A percentile compares a stretch with the other conserved stretches of the same genome.
These are phyloP conservation scores for Cruciata laevipes DNA, from an alignment of 257 asterid genomes.

Conservation along the genomic window DNA sequence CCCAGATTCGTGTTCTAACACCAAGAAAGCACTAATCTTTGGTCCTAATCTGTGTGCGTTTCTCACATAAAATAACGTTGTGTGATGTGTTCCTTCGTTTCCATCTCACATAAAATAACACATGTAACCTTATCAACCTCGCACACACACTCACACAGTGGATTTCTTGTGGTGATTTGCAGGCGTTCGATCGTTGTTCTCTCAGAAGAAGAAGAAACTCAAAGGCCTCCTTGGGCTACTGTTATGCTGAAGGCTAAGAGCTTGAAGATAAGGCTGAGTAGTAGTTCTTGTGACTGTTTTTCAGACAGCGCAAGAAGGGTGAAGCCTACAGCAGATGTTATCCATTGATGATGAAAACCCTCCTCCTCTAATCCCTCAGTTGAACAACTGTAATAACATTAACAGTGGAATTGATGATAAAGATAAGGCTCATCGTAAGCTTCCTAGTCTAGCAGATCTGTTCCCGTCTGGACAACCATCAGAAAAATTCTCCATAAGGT, in stretches of 20 bases:
- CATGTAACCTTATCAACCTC: conserved; percentile 13
- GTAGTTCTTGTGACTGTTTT: conserved; percentile 80
- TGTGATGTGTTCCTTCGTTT: conserved; percentile 27
- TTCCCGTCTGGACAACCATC: conserved; percentile 45
- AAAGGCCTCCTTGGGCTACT: conserved; percentile 41
- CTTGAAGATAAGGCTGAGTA: conserved; percentile 27
- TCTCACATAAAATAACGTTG: conserved; percentile 85
- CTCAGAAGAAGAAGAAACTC: conserved; percentile 15
- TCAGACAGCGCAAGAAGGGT: conserved; percentile 66
- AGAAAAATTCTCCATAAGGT: conserved; percentile 91
- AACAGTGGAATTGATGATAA: conserved; percentile 24
- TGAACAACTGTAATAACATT: conserved; percentile 24
- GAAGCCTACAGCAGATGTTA: conserved; percentile 84
- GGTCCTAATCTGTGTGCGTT: conserved; percentile 23
- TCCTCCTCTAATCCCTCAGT: conserved; percentile 42
- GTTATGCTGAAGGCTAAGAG: conserved; percentile 58
- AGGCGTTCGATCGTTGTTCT: conserved; percentile 32
- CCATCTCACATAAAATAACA: conserved; percentile 60
- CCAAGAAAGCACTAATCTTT: conserved; percentile 34
- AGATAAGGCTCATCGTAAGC: too few relatives aligned
- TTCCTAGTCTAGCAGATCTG: conserved; percentile 60
- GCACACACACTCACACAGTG: too few relatives aligned
- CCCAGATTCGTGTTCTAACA: conserved; percentile 24
- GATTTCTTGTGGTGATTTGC: conserved; percentile 16
- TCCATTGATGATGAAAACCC: conserved; percentile 66